Evolutionary conservation across 805 yeast species (phyloP), one percentile per base, ranked within the genome.

Genomic region (Pichia insulana): DNA sequence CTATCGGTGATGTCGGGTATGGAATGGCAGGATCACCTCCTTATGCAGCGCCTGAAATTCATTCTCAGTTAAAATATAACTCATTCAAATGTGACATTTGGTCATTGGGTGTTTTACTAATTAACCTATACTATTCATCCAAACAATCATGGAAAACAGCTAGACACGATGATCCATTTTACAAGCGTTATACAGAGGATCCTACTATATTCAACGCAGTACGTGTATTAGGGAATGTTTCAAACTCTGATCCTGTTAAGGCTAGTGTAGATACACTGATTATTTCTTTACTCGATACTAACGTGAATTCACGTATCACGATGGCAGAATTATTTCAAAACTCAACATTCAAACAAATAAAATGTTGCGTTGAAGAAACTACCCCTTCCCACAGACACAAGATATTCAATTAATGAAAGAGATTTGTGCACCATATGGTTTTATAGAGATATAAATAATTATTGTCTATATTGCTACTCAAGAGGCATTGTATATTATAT

Each of bases 21-120:
- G 79, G 80, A 2, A 49, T 72, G 12, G 76, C 69, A 2, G 80
- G 80, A 0, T 67, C 77, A 0, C 63, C 59, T 13, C 49, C 52
- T 12, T 70, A 64, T 48, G 61, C 62, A 18, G 74, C 79, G 0
- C 80, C 80, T 0, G 80, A 74, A 53, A 63, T 68, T 15, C 59
- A 61, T 28, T 42, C 53, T 7, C 36, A 36, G 12, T 50, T 73
- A 7, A 48, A 48, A 9, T 74, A 74, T 48, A 62, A 67, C 41
- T 71, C 75, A 0, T 56, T 50, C 36, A 53, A 55, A 18, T 60
- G 64, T 10, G 79, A 74, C 47, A 51, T 71, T 10, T 74, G 80
- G 80, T 65, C 76, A 0, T 46, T 72, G 16, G 80, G 76, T 2
- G 60, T 73, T 3, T 55, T 73, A 1, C 50, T 70, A 15, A 61